Base-by-base conservation (phyloP, 1,284 basidiomycete genomes). In the Cryptococcus sp. region DNA sequence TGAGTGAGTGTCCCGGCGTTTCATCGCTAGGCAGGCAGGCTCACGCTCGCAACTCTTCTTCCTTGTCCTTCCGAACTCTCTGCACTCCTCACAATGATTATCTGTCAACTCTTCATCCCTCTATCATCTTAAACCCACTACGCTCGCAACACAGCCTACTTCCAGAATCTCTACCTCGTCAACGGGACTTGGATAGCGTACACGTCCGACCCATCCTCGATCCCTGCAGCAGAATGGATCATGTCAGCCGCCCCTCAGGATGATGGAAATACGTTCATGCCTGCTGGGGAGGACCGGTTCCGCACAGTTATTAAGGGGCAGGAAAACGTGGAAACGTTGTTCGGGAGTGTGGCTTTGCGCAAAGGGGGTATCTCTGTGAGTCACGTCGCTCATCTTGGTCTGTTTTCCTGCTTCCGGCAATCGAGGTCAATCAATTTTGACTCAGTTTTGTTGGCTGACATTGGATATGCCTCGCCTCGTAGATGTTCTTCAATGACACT, bases 91-190 rank as follows among this genome's bases (percentile, higher is more conserved):
- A 37, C 10, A 15, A 3, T 26, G 23, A 25, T 5, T 5, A 3
- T 39, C 5, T 49, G 17, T 44, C 34, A 13, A 41, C 13, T 19
- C 29, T 46, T 23, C 34, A 11, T 17, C 5, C 13, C 26, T 1
- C 2, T 34, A 52, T 29, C 7, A 45, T 13, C 44, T 3, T 15
- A 3, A 6, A 19, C 34, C 19, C 47, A 15, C 15, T 49, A 20
- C 46, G 2, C 2, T 29, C 29, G 2, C 10, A 20, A 23, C 15
- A 25, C 54, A 70, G 68, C 58, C 46, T 65, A 65, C 43, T 88
- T 89, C 74, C 80, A 81, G 29, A 85, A 89, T 68, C 74, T 91
- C 23, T 75, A 75, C 52, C 53, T 72, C 34, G 46, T 54, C 39
- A 70, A 75, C 50, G 68, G 67, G 7, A 71, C 70, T 3, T 72